phyloP scores from a whole-genome alignment of 805 yeast genomes.

The Komagataella kurtzmanii region DNA sequence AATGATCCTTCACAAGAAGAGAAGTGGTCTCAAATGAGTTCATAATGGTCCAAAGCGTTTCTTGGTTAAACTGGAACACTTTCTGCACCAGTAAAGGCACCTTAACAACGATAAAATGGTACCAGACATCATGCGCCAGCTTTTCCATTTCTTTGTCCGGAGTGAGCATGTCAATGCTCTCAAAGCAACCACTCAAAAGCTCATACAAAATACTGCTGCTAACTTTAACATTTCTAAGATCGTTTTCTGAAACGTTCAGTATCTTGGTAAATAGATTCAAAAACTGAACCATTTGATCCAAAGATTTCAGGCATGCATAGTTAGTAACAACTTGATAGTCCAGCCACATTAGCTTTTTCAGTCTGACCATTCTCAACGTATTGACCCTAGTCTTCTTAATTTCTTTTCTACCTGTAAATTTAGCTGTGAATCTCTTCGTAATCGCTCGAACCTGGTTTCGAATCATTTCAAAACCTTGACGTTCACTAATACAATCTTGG shows the following conservation, averaged over 20 bases:
- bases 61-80: slow-evolving; percentile 15
- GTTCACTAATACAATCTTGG: neutral
- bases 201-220: slow-evolving; percentile 16
- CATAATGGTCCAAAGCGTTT: slow-evolving; percentile 11
- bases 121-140: slow-evolving; percentile 10
- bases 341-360: slow-evolving; percentile 18
- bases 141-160: slow-evolving; percentile 4
- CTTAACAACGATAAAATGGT: slow-evolving; percentile 12
- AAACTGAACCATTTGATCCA: slow-evolving; percentile 11
- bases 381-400: neutral
- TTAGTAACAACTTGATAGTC: slow-evolving; percentile 14
- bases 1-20: neutral
- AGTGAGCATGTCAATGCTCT: slow-evolving; percentile 11
- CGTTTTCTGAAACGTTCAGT: slow-evolving; percentile 11
- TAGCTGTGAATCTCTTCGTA: neutral
- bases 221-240: slow-evolving; percentile 16
- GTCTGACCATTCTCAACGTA: slow-evolving; percentile 5
- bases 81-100: slow-evolving; percentile 12
- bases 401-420: neutral
- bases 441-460: neutral
- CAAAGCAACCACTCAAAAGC: slow-evolving; percentile 12
- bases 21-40: slow-evolving; percentile 8
- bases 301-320: slow-evolving; percentile 6
- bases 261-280: slow-evolving; percentile 13
- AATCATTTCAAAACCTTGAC: neutral